Evolutionary conservation across 805 yeast species (phyloP).

Genomic region (Lipomyces oligophaga): DNA sequence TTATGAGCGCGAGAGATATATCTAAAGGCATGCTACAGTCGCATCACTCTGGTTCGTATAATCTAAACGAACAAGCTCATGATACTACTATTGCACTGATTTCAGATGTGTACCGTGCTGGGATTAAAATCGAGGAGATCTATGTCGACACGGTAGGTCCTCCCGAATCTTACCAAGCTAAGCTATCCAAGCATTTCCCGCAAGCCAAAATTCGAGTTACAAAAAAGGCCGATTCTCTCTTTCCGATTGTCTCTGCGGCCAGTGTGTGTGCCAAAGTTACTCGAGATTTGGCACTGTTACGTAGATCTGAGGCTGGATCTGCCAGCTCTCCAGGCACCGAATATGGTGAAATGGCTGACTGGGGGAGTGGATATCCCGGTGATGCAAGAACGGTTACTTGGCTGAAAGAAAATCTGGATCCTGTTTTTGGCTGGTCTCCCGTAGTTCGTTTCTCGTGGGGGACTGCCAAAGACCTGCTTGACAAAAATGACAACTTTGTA

Average conservation of each 20-base stretch:
- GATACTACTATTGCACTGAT: conserved; percentile 85
- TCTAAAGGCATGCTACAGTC: conserved; percentile 81
- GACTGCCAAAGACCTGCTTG: conserved; percentile 71
- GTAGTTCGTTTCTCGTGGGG: conserved; percentile 90
- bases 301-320: conserved; percentile 26
- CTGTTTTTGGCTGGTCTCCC: conserved; percentile 79
- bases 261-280: conserved; percentile 96
- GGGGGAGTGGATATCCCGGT: conserved; percentile 94
- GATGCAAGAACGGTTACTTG: conserved; percentile 84
- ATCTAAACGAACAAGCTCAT: conserved; percentile 93
- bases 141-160: conserved; percentile 98
- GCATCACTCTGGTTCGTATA: conserved; percentile 50
- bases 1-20: conserved; percentile 83
- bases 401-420: conserved; percentile 61
- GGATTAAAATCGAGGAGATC: conserved; percentile 64
- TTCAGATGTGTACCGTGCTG: conserved; percentile 54
- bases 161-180: conserved; percentile 75
- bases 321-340: not conserved
- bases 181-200: conserved; percentile 69
- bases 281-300: conserved; percentile 61
- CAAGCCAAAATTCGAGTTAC: conserved; percentile 69
- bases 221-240: conserved; percentile 91
- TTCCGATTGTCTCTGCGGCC: conserved; percentile 90
- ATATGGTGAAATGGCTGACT: conserved; percentile 33
- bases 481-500: conserved; percentile 6